Conservation (phyloP, 495 filamentous ascomycete species). For the Penicillium egyptiacum region DNA sequence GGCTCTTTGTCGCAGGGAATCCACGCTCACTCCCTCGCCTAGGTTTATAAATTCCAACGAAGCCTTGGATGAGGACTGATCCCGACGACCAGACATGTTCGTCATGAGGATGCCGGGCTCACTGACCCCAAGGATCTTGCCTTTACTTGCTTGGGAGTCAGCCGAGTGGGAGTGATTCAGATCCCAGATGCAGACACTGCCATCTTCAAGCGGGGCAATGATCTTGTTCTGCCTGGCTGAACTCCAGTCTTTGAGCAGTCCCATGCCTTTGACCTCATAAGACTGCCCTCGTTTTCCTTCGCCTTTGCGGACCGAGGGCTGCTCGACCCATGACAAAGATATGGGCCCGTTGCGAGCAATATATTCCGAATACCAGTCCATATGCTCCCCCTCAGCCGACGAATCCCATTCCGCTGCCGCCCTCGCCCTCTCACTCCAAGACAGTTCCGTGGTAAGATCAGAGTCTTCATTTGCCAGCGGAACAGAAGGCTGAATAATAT, state of each 20-base stretch:
- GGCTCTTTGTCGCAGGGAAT: slow-evolving; percentile 65
- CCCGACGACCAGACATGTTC: slow-evolving; percentile 43
- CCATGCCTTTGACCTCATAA: slow-evolving; percentile 61
- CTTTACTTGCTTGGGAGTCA: slow-evolving; percentile 47
- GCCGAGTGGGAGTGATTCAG: slow-evolving; percentile 58
- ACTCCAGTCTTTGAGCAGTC: slow-evolving; percentile 55
- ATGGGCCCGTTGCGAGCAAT: slow-evolving; percentile 78
- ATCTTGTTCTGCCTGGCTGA: slow-evolving; percentile 54
- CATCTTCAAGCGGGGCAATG: slow-evolving; percentile 80
- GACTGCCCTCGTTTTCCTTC: slow-evolving; percentile 43
- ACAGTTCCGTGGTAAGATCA: slow-evolving; percentile 21
- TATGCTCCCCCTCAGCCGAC: slow-evolving; percentile 57
- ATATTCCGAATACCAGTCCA: slow-evolving; percentile 87
- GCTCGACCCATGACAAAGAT: slow-evolving; percentile 71
- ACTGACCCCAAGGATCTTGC: slow-evolving; percentile 64
- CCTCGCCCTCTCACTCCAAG: slow-evolving; percentile 45
- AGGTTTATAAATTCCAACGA: slow-evolving; percentile 64
- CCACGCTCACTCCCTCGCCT: slow-evolving; percentile 80
- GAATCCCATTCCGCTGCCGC: slow-evolving; percentile 81
- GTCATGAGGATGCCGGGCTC: slow-evolving; percentile 60
- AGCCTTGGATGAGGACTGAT: slow-evolving; percentile 42
- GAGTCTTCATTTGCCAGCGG: slow-evolving; percentile 11
- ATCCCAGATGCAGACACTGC: slow-evolving; percentile 84
- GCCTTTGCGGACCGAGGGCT: slow-evolving; percentile 42
- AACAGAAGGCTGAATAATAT: slow-evolving; percentile 39